A percentile compares a stretch with the other conserved stretches of the same genome.
Conservation (phyloP, 2,329 filamentous ascomycete genomes). For the Penicillium sp. region DNA sequence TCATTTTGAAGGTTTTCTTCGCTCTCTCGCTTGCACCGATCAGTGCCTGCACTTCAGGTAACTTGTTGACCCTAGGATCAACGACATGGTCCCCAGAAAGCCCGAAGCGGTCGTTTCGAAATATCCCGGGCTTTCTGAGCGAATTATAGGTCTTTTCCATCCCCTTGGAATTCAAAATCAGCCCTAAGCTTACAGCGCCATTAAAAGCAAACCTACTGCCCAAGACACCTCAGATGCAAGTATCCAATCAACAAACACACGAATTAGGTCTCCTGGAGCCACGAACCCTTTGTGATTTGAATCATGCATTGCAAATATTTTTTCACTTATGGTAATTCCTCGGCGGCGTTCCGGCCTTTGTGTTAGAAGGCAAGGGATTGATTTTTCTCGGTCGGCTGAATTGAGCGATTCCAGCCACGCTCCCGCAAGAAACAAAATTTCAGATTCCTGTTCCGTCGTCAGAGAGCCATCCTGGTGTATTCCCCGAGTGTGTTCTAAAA, state of each 20-base stretch:
- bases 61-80: slow-evolving; percentile 38
- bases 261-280: slow-evolving; percentile 42
- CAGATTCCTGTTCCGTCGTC: slow-evolving; percentile 14
- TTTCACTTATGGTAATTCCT: slow-evolving; percentile 49
- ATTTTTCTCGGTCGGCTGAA: slow-evolving; percentile 23
- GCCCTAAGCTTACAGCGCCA: not conserved
- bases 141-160: slow-evolving; percentile 46
- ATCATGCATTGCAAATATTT: slow-evolving; percentile 48
- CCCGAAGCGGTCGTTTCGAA: slow-evolving; percentile 53
- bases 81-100: slow-evolving; percentile 52
- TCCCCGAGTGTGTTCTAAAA: not conserved
- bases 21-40: slow-evolving; percentile 40
- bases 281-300: slow-evolving; percentile 36
- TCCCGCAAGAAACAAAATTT: slow-evolving; percentile 28
- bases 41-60: slow-evolving; percentile 37
- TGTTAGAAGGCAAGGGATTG: slow-evolving; percentile 6
- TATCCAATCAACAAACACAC: slow-evolving; percentile 48
- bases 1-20: slow-evolving; percentile 45
- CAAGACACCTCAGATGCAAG: slow-evolving; percentile 48
- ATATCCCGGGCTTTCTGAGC: slow-evolving; percentile 46
- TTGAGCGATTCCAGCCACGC: slow-evolving; percentile 34
- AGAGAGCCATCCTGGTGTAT: slow-evolving; percentile 1
- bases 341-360: slow-evolving; percentile 16
- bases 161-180: slow-evolving; percentile 12
- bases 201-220: slow-evolving; percentile 27